Conservation (phyloP, 2,329 filamentous ascomycete species). For the Verticillium albo-atrum region DNA sequence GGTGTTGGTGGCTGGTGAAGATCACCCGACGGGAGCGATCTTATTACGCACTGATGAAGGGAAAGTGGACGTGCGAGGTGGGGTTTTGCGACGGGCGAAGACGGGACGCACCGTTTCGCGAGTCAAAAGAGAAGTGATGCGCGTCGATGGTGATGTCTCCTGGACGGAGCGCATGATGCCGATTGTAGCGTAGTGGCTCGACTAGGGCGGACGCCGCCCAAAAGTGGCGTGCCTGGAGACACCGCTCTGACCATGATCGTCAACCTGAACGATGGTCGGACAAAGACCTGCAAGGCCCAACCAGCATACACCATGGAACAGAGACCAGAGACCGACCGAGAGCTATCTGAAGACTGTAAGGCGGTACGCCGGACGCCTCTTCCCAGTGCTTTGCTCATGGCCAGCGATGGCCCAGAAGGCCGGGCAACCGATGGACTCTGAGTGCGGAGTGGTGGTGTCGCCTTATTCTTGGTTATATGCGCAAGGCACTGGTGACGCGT, state of each 20-base stretch:
- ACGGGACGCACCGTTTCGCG: slow-evolving; percentile 3
- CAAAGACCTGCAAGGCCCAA: no score
- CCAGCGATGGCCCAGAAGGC: no score
- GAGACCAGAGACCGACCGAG: not conserved
- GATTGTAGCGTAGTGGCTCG: not conserved
- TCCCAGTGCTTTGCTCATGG: no score
- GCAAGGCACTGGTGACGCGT: not conserved
- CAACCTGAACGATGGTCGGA: not conserved
- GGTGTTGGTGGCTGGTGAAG: not conserved
- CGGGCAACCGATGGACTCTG: no score
- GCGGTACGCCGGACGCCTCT: no score
- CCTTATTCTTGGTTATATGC: no score
- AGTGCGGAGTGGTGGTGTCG: no score
- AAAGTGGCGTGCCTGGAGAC: not conserved
- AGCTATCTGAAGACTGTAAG: no score
- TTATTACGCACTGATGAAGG: not conserved
- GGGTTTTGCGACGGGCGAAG: not conserved
- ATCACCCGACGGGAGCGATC: not conserved
- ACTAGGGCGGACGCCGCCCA: not conserved
- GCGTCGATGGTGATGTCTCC: not conserved
- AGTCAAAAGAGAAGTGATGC: not conserved
- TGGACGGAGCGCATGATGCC: not conserved
- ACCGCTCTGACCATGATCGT: not conserved
- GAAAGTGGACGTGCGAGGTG: not conserved
- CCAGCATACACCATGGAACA: no score